Percentiles rank a stretch among this genome's conserved stretches.
These are phyloP conservation scores for Davidsoniella eucalypti DNA, from an alignment of 2,329 filamentous ascomycete species.

Conservation along the genomic window DNA sequence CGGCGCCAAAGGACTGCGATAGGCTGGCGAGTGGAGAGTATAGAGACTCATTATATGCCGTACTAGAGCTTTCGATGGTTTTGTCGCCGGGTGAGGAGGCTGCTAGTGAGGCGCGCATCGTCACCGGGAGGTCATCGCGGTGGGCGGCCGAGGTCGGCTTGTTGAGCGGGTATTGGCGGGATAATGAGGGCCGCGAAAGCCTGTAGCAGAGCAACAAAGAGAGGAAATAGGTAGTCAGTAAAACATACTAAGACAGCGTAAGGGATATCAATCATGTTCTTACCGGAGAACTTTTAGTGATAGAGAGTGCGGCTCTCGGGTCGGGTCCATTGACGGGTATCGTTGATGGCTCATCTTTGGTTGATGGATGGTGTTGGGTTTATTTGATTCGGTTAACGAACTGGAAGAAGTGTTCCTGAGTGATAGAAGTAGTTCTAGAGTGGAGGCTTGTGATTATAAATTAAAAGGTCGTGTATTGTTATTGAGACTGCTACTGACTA, in stretches of 20 bases:
- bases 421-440: too few relatives aligned
- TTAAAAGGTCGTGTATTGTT: too few relatives aligned
- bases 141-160: constrained; percentile 23
- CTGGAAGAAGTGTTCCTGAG: too few relatives aligned
- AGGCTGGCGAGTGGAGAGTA: constrained; percentile 11
- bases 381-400: too few relatives aligned
- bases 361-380: too few relatives aligned
- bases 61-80: neutral
- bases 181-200: constrained; percentile 65
- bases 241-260: neutral
- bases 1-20: constrained; percentile 59
- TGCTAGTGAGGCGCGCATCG: constrained; percentile 7
- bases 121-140: constrained; percentile 17
- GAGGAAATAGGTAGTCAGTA: neutral
- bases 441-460: too few relatives aligned
- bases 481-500: too few relatives aligned
- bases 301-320: constrained; percentile 63
- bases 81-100: neutral
- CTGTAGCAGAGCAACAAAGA: constrained; percentile 25
- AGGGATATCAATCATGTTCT: constrained; percentile 9
- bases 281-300: constrained; percentile 63
- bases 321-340: constrained; percentile 37
- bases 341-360: constrained; percentile 39
- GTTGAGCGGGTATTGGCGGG: constrained; percentile 43
- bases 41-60: constrained; percentile 1